Evolutionary conservation across 768 basidiomycete species (phyloP).

Genomic region (Trametes cingulata): DNA sequence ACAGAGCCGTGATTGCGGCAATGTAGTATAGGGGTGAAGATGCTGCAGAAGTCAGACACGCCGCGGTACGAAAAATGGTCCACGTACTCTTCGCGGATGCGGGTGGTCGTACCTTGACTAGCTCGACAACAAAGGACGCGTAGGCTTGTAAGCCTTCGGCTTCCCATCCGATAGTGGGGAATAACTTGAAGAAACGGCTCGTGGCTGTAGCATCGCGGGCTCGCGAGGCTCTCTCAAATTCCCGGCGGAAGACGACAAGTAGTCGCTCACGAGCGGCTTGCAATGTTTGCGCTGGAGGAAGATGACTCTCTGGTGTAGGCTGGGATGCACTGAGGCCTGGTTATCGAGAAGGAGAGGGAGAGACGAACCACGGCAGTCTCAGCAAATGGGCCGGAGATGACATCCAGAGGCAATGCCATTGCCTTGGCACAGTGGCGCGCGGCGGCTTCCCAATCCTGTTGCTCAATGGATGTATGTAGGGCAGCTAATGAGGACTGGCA

Average conservation of each 20-base stretch:
- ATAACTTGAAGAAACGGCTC: constrained; percentile 95
- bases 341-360: neutral
- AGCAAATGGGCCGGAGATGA: constrained; percentile 83
- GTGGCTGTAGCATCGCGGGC: constrained; percentile 83
- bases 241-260: constrained; percentile 71
- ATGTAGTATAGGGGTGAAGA: constrained; percentile 93
- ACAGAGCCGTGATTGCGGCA: constrained; percentile 84
- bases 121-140: constrained; percentile 88
- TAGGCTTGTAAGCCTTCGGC: constrained; percentile 89
- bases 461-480: constrained; percentile 63
- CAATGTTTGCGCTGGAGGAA: constrained; percentile 84
- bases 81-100: constrained; percentile 78
- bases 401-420: constrained; percentile 77
- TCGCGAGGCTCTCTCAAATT: constrained; percentile 81
- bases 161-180: constrained; percentile 95
- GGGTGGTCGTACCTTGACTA: constrained; percentile 78
- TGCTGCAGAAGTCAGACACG: constrained; percentile 46
- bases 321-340: constrained; percentile 34
- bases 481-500: constrained; percentile 64
- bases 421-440: constrained; percentile 88
- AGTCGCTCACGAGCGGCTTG: constrained; percentile 73
- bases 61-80: constrained; percentile 2
- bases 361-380: constrained; percentile 74
- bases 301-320: constrained; percentile 89
- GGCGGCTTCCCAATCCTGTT: constrained; percentile 94